Evolutionary conservation across 2,329 filamentous ascomycete species (phyloP).

Genomic region (Ophiostoma pallidulum): DNA sequence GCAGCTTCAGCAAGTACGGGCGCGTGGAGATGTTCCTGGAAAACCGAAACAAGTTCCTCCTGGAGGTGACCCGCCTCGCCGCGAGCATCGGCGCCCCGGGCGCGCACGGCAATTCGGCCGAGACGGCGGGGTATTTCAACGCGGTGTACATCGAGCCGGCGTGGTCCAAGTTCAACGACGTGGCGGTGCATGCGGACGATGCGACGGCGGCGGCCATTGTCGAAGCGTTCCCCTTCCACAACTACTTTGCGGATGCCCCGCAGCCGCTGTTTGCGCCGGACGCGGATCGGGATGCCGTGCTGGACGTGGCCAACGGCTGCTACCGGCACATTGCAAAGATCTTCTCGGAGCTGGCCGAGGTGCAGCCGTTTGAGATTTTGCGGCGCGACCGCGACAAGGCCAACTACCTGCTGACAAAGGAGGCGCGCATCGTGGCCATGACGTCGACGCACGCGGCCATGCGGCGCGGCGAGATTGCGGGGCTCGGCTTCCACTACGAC

Average conservation of each 20-base stretch:
- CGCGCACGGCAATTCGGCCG: constrained; percentile 90
- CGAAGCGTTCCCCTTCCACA: constrained; percentile 73
- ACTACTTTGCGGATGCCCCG: constrained; percentile 79
- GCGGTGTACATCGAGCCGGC: constrained; percentile 80
- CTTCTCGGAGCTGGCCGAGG: constrained; percentile 86
- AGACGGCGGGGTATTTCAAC: constrained; percentile 96
- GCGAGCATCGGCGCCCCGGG: constrained; percentile 77
- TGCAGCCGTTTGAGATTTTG: constrained; percentile 89
- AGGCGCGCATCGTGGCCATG: constrained; percentile 98
- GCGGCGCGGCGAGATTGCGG: constrained; percentile 78
- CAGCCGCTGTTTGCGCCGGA: constrained; percentile 70
- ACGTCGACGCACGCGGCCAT: constrained; percentile 97
- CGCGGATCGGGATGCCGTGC: constrained; percentile 52
- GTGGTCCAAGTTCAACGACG: constrained; percentile 77
- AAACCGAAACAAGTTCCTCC: constrained; percentile 67
- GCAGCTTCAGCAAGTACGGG: constrained; percentile 86
- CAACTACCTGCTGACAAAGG: constrained; percentile 89
- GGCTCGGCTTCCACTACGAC: constrained; percentile 92
- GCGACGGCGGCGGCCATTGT: constrained; percentile 51
- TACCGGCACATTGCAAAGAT: constrained; percentile 82
- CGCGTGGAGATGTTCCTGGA: constrained; percentile 92
- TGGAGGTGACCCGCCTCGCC: constrained; percentile 79
- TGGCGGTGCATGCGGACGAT: constrained; percentile 27
- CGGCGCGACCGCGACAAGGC: constrained; percentile 83
- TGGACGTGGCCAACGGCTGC: constrained; percentile 76